phyloP scores from a whole-genome alignment of 1,139 yeast species.

The Candida sp. region DNA sequence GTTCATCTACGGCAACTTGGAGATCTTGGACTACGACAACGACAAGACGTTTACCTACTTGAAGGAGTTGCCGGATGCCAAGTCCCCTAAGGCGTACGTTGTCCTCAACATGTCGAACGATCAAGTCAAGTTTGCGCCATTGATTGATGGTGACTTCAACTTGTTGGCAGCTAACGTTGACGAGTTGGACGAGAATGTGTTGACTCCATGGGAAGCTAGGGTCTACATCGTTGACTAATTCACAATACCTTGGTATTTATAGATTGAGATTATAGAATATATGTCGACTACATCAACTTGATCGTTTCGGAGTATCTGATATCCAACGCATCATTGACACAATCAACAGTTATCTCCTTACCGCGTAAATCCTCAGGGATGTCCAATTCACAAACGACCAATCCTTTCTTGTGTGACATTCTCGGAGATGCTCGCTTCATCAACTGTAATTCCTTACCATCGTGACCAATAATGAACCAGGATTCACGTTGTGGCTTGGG shows the following conservation, averaged over 20 bases:
- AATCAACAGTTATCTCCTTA: slow-evolving; percentile 42
- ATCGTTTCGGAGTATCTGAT: slow-evolving; percentile 34
- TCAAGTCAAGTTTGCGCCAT: slow-evolving; percentile 29
- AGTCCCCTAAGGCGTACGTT: slow-evolving; percentile 35
- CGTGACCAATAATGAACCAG: slow-evolving; percentile 81
- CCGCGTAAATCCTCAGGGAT: slow-evolving; percentile 57
- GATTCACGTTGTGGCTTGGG: slow-evolving; percentile 94
- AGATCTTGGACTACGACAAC: slow-evolving; percentile 43
- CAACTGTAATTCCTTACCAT: slow-evolving; percentile 55
- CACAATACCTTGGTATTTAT: neutral
- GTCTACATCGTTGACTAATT: slow-evolving; percentile 29
- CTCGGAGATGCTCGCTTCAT: slow-evolving; percentile 74
- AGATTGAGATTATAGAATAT: neutral
- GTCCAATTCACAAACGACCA: slow-evolving; percentile 45
- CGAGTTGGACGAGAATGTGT: slow-evolving; percentile 21
- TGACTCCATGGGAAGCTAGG: slow-evolving; percentile 36
- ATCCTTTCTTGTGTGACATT: slow-evolving; percentile 46
- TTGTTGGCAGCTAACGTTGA: slow-evolving; percentile 32
- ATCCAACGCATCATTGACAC: slow-evolving; percentile 73
- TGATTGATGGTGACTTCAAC: slow-evolving; percentile 31
- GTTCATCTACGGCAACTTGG: slow-evolving; percentile 52
- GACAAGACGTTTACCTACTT: slow-evolving; percentile 40
- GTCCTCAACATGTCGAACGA: slow-evolving; percentile 50
- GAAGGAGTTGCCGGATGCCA: slow-evolving; percentile 24
- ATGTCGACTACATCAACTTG: slow-evolving; percentile 4